A percentile compares a stretch with the other conserved stretches of the same genome.
These are phyloP conservation scores for Lunasporangiospora selenospora DNA, from an alignment of 192 early-diverging fungal genomes.

Conservation along the genomic window DNA sequence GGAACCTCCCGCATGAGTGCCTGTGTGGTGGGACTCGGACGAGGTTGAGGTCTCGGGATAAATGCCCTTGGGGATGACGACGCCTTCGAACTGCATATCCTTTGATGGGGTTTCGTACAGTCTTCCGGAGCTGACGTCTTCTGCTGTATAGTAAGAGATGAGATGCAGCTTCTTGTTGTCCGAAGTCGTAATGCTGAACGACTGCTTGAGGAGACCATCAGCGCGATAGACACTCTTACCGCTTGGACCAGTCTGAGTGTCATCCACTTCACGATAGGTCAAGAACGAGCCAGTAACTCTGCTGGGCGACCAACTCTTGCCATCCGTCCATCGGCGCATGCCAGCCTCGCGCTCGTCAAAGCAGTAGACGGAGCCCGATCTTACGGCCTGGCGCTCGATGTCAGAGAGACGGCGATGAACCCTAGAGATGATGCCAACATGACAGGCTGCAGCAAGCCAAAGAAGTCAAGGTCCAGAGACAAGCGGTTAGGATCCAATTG, in stretches of 20 bases:
- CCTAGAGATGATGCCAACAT: conserved; percentile 72
- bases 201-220: conserved; percentile 88
- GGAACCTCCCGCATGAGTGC: no score
- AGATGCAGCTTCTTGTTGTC: conserved; percentile 84
- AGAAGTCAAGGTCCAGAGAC: no score
- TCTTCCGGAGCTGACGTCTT: conserved; percentile 71
- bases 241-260: conserved; percentile 12
- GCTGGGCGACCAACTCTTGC: conserved; percentile 87
- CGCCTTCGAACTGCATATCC: conserved; percentile 67
- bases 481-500: no score
- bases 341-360: conserved; percentile 93
- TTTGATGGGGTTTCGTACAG: conserved; percentile 69
- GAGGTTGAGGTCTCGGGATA: conserved; percentile 77
- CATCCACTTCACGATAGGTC: conserved; percentile 86
- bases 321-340: conserved; percentile 94
- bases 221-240: conserved; percentile 67
- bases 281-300: conserved; percentile 89
- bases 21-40: conserved; percentile 12
- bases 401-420: conserved; percentile 85
- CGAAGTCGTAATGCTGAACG: conserved; percentile 83
- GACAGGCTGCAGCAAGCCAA: conserved; percentile 74
- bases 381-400: conserved; percentile 79
- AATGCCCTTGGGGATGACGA: conserved; percentile 79
- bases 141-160: conserved; percentile 90
- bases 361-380: conserved; percentile 87